A percentile compares a stretch with the other conserved stretches of the same genome.
Conservation (phyloP, 2,329 filamentous ascomycete genomes). For the Endocalyx cinctus region DNA sequence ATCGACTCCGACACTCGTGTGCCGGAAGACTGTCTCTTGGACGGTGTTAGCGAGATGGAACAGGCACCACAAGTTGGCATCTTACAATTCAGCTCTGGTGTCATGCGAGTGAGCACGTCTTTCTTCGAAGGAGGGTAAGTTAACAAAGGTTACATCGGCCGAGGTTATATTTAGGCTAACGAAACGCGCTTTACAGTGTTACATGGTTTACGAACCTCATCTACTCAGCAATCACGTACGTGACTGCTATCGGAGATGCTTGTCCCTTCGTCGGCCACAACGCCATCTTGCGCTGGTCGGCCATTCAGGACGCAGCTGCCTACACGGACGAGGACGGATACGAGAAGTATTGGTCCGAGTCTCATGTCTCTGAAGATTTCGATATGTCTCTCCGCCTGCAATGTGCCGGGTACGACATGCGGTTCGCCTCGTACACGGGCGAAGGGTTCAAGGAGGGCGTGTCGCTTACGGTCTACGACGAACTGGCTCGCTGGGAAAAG, state of each 20-base stretch:
- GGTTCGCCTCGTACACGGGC: slow-evolving; percentile 67
- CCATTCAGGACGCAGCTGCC: slow-evolving; percentile 63
- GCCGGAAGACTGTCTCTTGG: slow-evolving; percentile 70
- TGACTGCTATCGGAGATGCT: slow-evolving; percentile 72
- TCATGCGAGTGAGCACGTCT: slow-evolving; percentile 73
- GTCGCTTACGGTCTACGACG: slow-evolving; percentile 79
- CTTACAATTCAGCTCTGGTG: slow-evolving; percentile 71
- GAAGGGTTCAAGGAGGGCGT: slow-evolving; percentile 82
- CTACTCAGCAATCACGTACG: slow-evolving; percentile 72
- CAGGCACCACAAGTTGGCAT: slow-evolving; percentile 74
- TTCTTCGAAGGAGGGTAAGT: slow-evolving; percentile 57
- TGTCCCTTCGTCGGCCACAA: slow-evolving; percentile 81
- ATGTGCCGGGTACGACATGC: slow-evolving; percentile 66
- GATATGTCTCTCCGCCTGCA: slow-evolving; percentile 77
- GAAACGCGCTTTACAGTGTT: slow-evolving; percentile 40
- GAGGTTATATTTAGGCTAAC: background rate
- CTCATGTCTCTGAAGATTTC: slow-evolving; percentile 76
- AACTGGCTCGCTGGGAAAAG: slow-evolving; percentile 81
- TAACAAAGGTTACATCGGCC: background rate
- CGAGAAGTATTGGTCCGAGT: slow-evolving; percentile 79
- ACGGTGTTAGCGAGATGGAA: slow-evolving; percentile 79
- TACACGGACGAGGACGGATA: slow-evolving; percentile 66
- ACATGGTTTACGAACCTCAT: slow-evolving; percentile 71
- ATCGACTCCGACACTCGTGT: slow-evolving; percentile 79
- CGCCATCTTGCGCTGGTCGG: slow-evolving; percentile 69